Evolutionary conservation across 345 rosid species (phyloP), one percentile per base, ranked within the genome.

Genomic region (Geranium rotundifolium): DNA sequence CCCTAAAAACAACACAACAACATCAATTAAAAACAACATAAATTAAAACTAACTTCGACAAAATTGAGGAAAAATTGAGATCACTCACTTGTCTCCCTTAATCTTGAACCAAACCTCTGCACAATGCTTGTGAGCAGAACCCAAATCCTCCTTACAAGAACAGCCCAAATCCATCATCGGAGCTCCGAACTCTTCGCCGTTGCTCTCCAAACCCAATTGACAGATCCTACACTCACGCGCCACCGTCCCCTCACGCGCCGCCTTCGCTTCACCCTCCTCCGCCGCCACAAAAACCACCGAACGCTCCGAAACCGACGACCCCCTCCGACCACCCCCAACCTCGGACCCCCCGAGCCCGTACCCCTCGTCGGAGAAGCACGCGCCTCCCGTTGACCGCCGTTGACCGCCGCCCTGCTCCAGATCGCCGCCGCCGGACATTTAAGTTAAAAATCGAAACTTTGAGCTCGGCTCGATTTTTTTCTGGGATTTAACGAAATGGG

Each of bases 61-160:
- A 39, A 60, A 34, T 60, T 60, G 4, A 60, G 63, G 63, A 17
- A 60, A 31, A 17, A 23, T 23, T 29, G 63, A 34, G 20, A 17
- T 12, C 0, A 57, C 62, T 64, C 61, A 79, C 83, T 66, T 73
- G 71, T 79, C 66, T 23, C 83, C 80, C 67, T 67, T 79, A 60
- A 79, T 76, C 60, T 79, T 76, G 76, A 79, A 79, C 83, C 83
- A 79, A 34, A 75, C 73, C 59, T 79, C 80, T 8, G 83, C 83
- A 61, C 80, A 79, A 55, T 73, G 65, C 55, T 65, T 76, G 64
- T 79, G 80, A 46, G 83, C 77, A 65, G 76, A 66, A 57, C 71
- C 80, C 67, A 79, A 68, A 70, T 79, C 82, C 60, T 70, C 77
- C 62, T 79, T 75, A 57, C 82, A 79, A 17, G 77, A 71, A 59